Evolutionary conservation across 345 rosid genomes (phyloP), one percentile per base, ranked within the genome.

Genomic region (Bruguiera parviflora): DNA sequence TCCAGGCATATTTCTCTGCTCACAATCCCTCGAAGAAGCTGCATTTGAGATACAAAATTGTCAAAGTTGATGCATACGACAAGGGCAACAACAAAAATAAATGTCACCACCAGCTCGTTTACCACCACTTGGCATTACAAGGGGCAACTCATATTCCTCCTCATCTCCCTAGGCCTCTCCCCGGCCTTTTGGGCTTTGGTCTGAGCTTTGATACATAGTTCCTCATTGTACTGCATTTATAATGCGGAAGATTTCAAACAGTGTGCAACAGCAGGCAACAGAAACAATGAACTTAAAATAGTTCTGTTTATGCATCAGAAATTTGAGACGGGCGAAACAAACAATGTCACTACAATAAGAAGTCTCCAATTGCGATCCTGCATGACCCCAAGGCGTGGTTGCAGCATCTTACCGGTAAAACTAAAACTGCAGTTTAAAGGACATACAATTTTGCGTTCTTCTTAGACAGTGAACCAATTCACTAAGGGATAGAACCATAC

Each of bases 91-190:
- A n/a, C 28, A n/a, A 53, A n/a, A 11, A 53, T 53, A 53, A 53
- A 21, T 21, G 58, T 21, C 22, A 3, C 16, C 5, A n/a, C 28
- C 2, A 43, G 18, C 49, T 43, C 4, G 59, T 55, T 25, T 55
- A 22, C 59, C 59, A 55, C 5, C 11, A 15, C 29, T 55, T 55
- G 27, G 8, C 47, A 25, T 76, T 75, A 91, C 72, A 85, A 47
- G 5, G 88, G 85, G 22, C 88, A 79, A 52, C 97, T 91, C 58
- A 75, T 25, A 57, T 79, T 91, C 82, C 94, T 86, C 74, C 86
- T 78, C 75, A 84, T 60, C 64, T 58, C 63, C 78, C 82, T 77
- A 80, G 84, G 37, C 65, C 79, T 89, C 78, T 84, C 97, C 18
- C 32, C 79, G 8, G 83, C 70, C 61, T 81, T 85, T 3, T 78